phyloP scores from a whole-genome alignment of 2,329 filamentous ascomycete genomes.

The Colletotrichum limetticola region DNA sequence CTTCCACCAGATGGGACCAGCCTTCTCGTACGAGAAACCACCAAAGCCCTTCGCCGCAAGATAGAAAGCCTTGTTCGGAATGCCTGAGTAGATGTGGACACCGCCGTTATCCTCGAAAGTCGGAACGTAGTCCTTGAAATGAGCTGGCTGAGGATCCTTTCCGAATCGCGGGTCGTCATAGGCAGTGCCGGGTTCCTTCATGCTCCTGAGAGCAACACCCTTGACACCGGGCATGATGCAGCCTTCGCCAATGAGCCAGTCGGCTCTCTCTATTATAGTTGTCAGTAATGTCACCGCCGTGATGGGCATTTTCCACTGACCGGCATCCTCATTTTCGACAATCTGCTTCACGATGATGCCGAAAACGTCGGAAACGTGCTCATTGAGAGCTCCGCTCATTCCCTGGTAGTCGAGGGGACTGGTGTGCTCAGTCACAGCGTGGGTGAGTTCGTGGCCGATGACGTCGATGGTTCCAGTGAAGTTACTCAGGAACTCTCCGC shows the following conservation, averaged over 20 bases:
- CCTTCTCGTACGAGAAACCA: conserved; percentile 65
- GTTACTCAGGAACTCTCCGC: conserved; percentile 60
- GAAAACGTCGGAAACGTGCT: conserved; percentile 66
- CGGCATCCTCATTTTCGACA: conserved; percentile 54
- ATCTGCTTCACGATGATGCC: conserved; percentile 68
- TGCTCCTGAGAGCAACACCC: conserved; percentile 62
- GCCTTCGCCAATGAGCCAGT: conserved; percentile 66
- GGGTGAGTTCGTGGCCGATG: conserved; percentile 67
- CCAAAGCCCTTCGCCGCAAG: conserved; percentile 58
- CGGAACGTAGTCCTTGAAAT: conserved; percentile 55
- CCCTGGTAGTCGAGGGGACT: conserved; percentile 60
- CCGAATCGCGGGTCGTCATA: conserved; percentile 64
- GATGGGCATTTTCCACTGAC: background rate
- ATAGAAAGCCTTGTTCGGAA: conserved; percentile 68
- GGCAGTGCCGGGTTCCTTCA: conserved; percentile 64
- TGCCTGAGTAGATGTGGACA: conserved; percentile 66
- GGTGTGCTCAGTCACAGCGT: conserved; percentile 63
- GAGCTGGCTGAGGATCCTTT: conserved; percentile 62
- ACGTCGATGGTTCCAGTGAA: conserved; percentile 65
- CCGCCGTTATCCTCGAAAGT: conserved; percentile 61
- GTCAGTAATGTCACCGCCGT: background rate
- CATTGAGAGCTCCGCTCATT: conserved; percentile 66
- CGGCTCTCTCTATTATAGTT: conserved; percentile 47
- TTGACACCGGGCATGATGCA: conserved; percentile 62
- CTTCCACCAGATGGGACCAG: conserved; percentile 64